phyloP scores from a whole-genome alignment of 495 filamentous ascomycete genomes.

The Penicillium paradoxum region DNA sequence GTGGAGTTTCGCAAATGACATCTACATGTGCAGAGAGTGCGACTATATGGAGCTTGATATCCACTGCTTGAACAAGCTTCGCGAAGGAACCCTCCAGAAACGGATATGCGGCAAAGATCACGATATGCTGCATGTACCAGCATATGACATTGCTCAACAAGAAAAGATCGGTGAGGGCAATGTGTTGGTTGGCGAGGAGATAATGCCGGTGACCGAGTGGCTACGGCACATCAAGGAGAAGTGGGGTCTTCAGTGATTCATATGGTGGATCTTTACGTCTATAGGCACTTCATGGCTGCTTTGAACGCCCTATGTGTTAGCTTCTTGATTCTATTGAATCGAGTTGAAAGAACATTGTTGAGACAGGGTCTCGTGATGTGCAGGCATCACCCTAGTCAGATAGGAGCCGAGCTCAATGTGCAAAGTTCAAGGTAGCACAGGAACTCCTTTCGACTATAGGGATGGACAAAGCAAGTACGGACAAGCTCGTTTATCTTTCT shows the following conservation, averaged over 20 bases:
- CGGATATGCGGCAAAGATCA: conserved; percentile 35
- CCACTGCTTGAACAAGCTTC: conserved; percentile 26
- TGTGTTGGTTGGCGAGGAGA: conserved; percentile 27
- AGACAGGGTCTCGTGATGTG: too few relatives aligned
- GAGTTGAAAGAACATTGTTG: too few relatives aligned
- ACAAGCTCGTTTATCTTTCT: too few relatives aligned
- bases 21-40: conserved; percentile 36
- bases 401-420: too few relatives aligned
- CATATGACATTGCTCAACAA: conserved; percentile 24
- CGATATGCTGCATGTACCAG: conserved; percentile 32
- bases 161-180: conserved; percentile 17
- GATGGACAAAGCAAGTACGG: too few relatives aligned
- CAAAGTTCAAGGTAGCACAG: too few relatives aligned
- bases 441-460: too few relatives aligned
- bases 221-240: conserved; percentile 4
- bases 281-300: not conserved
- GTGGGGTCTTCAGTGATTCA: conserved; percentile 1
- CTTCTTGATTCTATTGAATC: too few relatives aligned
- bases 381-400: too few relatives aligned
- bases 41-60: conserved; percentile 26
- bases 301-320: not conserved
- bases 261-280: not conserved
- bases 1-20: conserved; percentile 24
- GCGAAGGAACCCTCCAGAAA: conserved; percentile 19
- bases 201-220: conserved; percentile 36